Evolutionary conservation across 441 rosid species (phyloP), one percentile per base, ranked within the genome.

Genomic region (Rhodomyrtus psidioides): DNA sequence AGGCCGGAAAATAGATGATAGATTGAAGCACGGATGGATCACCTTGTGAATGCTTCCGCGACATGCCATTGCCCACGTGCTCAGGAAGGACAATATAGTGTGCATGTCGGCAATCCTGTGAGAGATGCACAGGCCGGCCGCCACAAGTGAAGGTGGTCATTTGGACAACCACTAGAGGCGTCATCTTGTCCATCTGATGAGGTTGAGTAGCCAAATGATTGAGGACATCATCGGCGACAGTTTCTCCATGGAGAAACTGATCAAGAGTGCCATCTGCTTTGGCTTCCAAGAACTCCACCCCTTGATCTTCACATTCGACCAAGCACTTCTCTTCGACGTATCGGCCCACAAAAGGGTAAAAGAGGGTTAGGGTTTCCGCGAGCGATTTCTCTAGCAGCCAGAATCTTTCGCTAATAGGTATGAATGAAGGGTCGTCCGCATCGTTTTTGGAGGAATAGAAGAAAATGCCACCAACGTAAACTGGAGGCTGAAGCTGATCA

Each of bases 331-430:
- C 88, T 27, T 81, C 83, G 13, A 55, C 21, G 42, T 86, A 90
- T 83, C 90, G 89, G 13, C 91, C 91, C 0, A 91, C 93, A 9
- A 89, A 39, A 15, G 83, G 91, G 83, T 88, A 86, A 56, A 70
- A 90, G 28, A 86, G 55, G 34, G 88, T 55, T 51, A 91, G 54
- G 54, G 85, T 84, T 85, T 90, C 84, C 7, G 89, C 83, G 9
- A 88, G 84, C 14, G 91, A 88, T 46, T 62, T 75, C 85, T 87
- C 82, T n/a, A 90, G 76, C 53, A 23, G 62, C 14, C 26, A 8
- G 5, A 56, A 70, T 84, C 83, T 84, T 42, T 81, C 75, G 44
- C 75, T 62, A 9, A 8, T 62, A 30, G 75, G 44, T 9, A 62
- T 44, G 44, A 30, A 28, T 62, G 44, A 62, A 62, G 75, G 44